Conservation (phyloP, 768 basidiomycete species). For the Terana coerulea region DNA sequence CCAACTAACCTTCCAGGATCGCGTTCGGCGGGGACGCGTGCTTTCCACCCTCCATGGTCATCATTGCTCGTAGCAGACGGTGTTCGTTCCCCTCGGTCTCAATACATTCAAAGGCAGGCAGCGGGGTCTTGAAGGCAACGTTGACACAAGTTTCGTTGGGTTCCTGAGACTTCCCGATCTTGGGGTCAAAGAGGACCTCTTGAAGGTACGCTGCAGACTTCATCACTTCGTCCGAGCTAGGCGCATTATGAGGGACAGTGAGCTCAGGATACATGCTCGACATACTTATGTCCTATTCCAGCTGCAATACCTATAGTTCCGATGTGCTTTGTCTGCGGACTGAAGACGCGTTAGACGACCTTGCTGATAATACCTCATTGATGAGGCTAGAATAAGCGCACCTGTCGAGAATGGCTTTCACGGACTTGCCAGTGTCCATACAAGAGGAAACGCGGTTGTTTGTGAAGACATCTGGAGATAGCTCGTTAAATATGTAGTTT, state of each 20-base stretch:
- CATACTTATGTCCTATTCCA: slow-evolving; percentile 1
- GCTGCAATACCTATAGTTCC: slow-evolving; percentile 8
- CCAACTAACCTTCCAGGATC: slow-evolving; percentile 8
- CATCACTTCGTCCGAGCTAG: slow-evolving; percentile 15
- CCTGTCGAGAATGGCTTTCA: background rate
- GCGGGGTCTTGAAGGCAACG: slow-evolving; percentile 5
- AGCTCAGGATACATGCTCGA: no score
- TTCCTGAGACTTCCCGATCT: slow-evolving; percentile 16
- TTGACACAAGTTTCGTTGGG: slow-evolving; percentile 16
- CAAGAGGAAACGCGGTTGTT: slow-evolving; percentile 23
- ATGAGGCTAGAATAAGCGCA: background rate
- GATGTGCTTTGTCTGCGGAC: slow-evolving; percentile 18
- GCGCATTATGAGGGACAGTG: background rate
- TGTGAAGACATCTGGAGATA: slow-evolving; percentile 26
- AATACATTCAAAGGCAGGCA: slow-evolving; percentile 8
- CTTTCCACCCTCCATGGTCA: background rate
- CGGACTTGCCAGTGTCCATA: slow-evolving; percentile 16
- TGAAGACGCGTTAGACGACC: background rate
- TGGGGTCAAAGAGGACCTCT: slow-evolving; percentile 21
- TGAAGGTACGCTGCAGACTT: slow-evolving; percentile 14
- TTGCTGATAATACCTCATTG: background rate
- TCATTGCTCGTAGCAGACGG: background rate
- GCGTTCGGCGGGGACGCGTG: background rate
- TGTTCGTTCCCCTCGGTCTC: slow-evolving; percentile 12
- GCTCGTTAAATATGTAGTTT: slow-evolving; percentile 29